Evolutionary conservation across 768 basidiomycete genomes (phyloP).

Genomic region (Leucocoprinus sp.): DNA sequence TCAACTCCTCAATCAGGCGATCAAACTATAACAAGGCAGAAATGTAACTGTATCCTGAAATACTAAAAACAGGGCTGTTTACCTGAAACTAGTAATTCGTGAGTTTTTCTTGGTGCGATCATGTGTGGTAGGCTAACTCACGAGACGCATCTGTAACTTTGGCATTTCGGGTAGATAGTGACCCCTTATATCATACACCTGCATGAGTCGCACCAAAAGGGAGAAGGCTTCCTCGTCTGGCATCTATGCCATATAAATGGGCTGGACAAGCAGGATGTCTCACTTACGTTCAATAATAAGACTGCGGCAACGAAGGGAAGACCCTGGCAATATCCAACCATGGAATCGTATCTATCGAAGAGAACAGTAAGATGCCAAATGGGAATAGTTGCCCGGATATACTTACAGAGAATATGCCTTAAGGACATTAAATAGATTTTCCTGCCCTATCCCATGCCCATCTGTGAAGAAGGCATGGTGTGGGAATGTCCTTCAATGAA

Average conservation of each 20-base stretch:
- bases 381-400: background rate
- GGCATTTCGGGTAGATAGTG: slow-evolving; percentile 99
- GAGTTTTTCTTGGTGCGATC: slow-evolving; percentile 13
- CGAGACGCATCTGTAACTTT: slow-evolving; percentile 85
- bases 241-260: slow-evolving; percentile 54
- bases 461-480: slow-evolving; percentile 95
- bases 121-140: slow-evolving; percentile 31
- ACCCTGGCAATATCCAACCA: slow-evolving; percentile 98
- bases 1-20: slow-evolving; percentile 82
- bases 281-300: slow-evolving; percentile 76
- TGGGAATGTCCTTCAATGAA: slow-evolving; percentile 72
- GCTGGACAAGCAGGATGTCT: background rate
- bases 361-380: background rate
- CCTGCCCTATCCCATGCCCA: slow-evolving; percentile 91
- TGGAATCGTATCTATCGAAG: slow-evolving; percentile 62
- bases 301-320: slow-evolving; percentile 95
- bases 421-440: slow-evolving; percentile 94
- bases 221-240: slow-evolving; percentile 99
- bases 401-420: slow-evolving; percentile 92
- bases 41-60: slow-evolving; percentile 7
- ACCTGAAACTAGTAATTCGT: slow-evolving; percentile 48
- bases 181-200: slow-evolving; percentile 91
- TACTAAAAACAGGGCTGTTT: slow-evolving; percentile 12
- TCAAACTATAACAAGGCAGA: slow-evolving; percentile 58
- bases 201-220: slow-evolving; percentile 88